Evolutionary conservation across 257 asterid genomes (phyloP).

Genomic region (Eustoma russellianum): DNA sequence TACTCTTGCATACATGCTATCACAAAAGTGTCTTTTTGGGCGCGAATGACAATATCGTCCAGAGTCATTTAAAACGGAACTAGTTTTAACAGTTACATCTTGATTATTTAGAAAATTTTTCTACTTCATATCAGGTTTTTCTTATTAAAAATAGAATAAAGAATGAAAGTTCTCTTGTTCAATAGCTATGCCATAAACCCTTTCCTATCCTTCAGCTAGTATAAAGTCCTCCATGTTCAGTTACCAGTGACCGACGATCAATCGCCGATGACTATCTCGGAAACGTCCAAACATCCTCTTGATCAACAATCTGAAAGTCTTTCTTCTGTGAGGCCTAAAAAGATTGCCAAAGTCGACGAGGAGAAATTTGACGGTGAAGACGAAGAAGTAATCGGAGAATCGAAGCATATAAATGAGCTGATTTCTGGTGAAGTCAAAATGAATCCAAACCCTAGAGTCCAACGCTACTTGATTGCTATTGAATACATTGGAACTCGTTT

Average conservation of each 20-base stretch:
- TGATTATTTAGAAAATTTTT: too few relatives aligned
- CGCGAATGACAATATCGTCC: too few relatives aligned
- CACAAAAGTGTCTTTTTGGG: too few relatives aligned
- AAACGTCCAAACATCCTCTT: conserved; percentile 14
- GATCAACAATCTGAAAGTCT: conserved; percentile 18
- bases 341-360: conserved; percentile 30
- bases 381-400: conserved; percentile 14
- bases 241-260: conserved; percentile 34
- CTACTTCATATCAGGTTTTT: too few relatives aligned
- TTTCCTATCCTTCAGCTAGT: too few relatives aligned
- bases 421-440: conserved; percentile 19
- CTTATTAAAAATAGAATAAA: too few relatives aligned
- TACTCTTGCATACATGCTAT: too few relatives aligned
- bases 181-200: too few relatives aligned
- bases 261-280: conserved; percentile 14
- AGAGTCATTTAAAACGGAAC: too few relatives aligned
- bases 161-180: too few relatives aligned
- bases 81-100: too few relatives aligned
- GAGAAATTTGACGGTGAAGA: conserved; percentile 17
- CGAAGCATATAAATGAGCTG: conserved; percentile 3
- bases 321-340: conserved; percentile 46
- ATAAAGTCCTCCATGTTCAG: not conserved
- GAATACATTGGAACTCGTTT: conserved; percentile 89
- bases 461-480: conserved; percentile 66
- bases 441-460: conserved; percentile 44